Base-by-base conservation (phyloP, 1,284 basidiomycete genomes). In the Psilocybe mexicana region DNA sequence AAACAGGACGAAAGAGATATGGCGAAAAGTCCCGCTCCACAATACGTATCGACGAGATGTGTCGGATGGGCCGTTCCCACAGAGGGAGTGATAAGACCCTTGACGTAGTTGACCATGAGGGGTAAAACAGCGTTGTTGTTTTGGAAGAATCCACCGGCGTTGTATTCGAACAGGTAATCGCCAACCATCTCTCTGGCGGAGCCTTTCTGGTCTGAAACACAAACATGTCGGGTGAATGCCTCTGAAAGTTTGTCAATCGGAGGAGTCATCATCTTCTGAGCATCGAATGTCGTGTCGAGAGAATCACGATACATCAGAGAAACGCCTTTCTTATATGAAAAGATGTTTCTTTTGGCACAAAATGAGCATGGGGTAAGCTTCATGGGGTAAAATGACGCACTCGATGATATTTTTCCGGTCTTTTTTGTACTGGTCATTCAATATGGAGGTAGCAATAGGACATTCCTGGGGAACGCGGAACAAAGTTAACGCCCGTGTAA, bases 121-220 rank as follows among this genome's bases (percentile, higher is more conserved):
- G 88, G 79, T 14, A 99, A 85, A 54, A 98, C 93, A 18, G 90
- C 88, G 70, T 96, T 96, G 80, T 99, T 99, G 80, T 98, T 98
- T 72, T 99, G 96, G 82, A 98, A 98, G 79, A 98, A 98, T 3
- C 90, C 88, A 43, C 90, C 88, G 1, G 92, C 94, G 10, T 85
- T 85, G 72, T 96, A 98, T 67, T 96, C 88, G 73, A 99, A 98
- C 49, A 90, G 75, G 72, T 81, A 88, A 55, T 83, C 75, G 2
- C 92, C 93, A 12, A 98, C 93, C 45, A 85, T 84, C 72, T 98
- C 96, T 57, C 93, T 89, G 3, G 97, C 88, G 2, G 81, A 85
- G 3, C 79, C 84, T 63, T 90, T 90, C 72, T 94, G 93, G 70
- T 95, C 84, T 0, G 93, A 93, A 61, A 97, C 80, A 67, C 92